These are phyloP conservation scores for Skeletonema menzelii DNA, from an alignment of 108 stramenopile genomes.

Conservation along the genomic window DNA sequence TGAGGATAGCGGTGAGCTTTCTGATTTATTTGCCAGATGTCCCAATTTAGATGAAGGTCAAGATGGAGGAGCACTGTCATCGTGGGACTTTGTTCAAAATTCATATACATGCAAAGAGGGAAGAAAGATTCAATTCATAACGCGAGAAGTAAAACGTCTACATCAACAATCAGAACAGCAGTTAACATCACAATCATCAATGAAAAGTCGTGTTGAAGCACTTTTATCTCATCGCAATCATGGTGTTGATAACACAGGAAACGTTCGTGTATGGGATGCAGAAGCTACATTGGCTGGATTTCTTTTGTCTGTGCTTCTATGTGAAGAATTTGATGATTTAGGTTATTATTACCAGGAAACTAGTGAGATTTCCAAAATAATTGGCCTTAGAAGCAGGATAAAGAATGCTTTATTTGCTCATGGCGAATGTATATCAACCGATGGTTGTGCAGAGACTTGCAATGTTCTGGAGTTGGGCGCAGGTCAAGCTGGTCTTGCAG, in stretches of 20 bases:
- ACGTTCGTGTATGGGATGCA: conserved; percentile 83
- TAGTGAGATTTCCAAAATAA: not conserved
- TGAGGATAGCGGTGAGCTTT: not conserved
- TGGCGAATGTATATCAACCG: not conserved
- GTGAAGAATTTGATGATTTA: conserved; percentile 23
- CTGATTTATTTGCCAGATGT: not conserved
- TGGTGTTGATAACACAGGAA: conserved; percentile 83
- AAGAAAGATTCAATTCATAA: conserved; percentile 19
- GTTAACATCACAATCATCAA: not conserved
- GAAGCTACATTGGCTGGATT: conserved; percentile 64
- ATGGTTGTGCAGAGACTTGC: conserved; percentile 2
- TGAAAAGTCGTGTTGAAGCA: conserved; percentile 16
- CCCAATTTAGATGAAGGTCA: not conserved
- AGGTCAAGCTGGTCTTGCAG: conserved; percentile 83
- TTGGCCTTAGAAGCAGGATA: conserved; percentile 5
- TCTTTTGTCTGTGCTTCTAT: conserved; percentile 22
- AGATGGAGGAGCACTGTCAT: not conserved
- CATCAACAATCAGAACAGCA: not conserved
- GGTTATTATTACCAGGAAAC: not conserved
- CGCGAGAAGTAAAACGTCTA: conserved; percentile 28
- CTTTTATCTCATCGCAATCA: conserved; percentile 50
- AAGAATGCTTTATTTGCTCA: not conserved
- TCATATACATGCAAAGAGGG: conserved; percentile 15
- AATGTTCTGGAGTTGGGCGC: conserved; percentile 70
- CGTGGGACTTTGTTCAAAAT: conserved; percentile 28